Evolutionary conservation across 1,139 yeast genomes (phyloP).

Genomic region (Candida labiduridarum): DNA sequence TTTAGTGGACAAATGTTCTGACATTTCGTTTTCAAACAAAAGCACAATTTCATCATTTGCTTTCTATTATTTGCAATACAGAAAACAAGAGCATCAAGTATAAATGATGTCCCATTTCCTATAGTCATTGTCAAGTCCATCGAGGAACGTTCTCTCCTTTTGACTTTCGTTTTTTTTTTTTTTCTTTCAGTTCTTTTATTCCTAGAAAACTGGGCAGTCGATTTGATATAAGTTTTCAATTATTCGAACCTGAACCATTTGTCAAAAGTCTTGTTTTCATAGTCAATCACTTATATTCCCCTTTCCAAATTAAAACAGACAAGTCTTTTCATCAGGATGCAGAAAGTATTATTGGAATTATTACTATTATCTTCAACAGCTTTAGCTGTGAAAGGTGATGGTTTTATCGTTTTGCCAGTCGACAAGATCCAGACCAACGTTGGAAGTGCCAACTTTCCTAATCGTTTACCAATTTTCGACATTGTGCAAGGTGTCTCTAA

Average conservation of each 20-base stretch:
- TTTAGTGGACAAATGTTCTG: background rate
- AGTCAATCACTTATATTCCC: background rate
- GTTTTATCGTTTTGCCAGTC: constrained; percentile 11
- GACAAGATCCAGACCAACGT: constrained; percentile 8
- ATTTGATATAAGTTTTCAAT: background rate
- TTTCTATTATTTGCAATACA: background rate
- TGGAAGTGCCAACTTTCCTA: constrained; percentile 6
- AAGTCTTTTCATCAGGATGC: background rate
- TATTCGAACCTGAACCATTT: background rate
- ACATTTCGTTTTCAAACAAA: constrained; percentile 1
- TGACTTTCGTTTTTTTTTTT: background rate
- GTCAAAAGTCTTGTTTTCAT: background rate
- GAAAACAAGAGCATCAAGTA: background rate
- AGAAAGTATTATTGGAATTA: constrained; percentile 4
- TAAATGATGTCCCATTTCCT: constrained; percentile 1
- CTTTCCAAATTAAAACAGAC: too few relatives aligned
- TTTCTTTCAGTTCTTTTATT: background rate
- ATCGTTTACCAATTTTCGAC: constrained; percentile 9
- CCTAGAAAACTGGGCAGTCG: background rate
- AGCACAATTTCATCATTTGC: background rate
- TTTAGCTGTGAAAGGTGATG: constrained; percentile 12
- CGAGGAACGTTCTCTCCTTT: background rate
- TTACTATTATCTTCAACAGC: constrained; percentile 9
- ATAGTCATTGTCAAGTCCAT: too few relatives aligned
- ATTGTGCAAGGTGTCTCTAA: background rate